phyloP scores from a whole-genome alignment of 2,329 filamentous ascomycete species.

The Gaeumannomyces sp. region DNA sequence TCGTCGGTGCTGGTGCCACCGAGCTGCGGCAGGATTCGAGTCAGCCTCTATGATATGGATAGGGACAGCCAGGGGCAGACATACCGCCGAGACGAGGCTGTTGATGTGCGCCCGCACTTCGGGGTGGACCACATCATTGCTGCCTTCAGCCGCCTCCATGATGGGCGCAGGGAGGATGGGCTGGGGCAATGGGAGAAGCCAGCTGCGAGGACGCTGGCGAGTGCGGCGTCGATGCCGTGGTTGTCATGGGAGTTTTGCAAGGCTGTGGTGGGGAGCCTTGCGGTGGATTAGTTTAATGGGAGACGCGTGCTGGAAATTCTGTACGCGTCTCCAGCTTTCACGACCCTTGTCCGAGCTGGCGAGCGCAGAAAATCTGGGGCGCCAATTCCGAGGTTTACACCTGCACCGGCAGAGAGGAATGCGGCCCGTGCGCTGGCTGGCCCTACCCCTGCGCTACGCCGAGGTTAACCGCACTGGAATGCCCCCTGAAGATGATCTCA shows the following conservation, averaged over 20 bases:
- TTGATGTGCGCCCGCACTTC: slow-evolving; percentile 91
- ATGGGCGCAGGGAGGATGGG: slow-evolving; percentile 16
- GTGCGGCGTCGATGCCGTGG: background rate
- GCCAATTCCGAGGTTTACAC: background rate
- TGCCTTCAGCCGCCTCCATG: slow-evolving; percentile 50
- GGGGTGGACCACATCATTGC: slow-evolving; percentile 68
- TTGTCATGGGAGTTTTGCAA: background rate
- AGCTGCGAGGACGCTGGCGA: background rate
- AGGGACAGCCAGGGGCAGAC: slow-evolving; percentile 27
- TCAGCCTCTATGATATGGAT: slow-evolving; percentile 14
- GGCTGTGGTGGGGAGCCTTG: background rate
- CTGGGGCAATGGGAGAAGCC: background rate
- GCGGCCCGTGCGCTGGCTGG: too few relatives aligned
- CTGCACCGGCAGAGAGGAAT: background rate
- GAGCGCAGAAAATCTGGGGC: background rate
- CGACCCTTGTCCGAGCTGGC: too few relatives aligned
- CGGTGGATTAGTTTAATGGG: background rate
- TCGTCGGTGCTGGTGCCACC: slow-evolving; percentile 76
- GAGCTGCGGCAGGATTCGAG: slow-evolving; percentile 48
- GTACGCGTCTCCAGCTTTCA: background rate
- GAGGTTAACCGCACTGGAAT: slow-evolving; percentile 10
- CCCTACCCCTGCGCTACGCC: slow-evolving; percentile 1
- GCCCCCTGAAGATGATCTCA: slow-evolving; percentile 4
- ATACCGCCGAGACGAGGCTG: slow-evolving; percentile 86
- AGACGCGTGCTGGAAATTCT: slow-evolving; percentile 5